Conservation (phyloP, 1,139 yeast genomes). For the Suhomyces guaymorum region DNA sequence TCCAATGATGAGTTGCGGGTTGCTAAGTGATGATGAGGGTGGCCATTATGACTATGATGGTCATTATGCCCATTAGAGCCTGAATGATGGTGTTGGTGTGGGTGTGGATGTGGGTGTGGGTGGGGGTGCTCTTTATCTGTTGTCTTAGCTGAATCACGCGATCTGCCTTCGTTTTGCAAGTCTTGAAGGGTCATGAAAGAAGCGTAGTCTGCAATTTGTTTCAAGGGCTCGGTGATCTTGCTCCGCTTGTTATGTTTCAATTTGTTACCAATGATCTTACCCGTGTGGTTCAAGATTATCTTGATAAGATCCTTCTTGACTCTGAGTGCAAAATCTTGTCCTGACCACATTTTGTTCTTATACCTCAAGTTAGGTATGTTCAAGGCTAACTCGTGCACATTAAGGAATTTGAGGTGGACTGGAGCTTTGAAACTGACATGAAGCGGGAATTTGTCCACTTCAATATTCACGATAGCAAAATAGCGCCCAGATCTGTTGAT, state of each 20-base stretch:
- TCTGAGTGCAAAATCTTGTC: slow-evolving; percentile 65
- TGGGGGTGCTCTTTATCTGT: slow-evolving; percentile 9
- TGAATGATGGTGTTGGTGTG: slow-evolving; percentile 1
- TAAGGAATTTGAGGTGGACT: slow-evolving; percentile 63
- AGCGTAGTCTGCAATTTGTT: slow-evolving; percentile 45
- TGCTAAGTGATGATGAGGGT: slow-evolving; percentile 1
- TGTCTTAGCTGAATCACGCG: slow-evolving; percentile 23
- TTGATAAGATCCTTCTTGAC: slow-evolving; percentile 69
- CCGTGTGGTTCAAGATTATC: slow-evolving; percentile 71
- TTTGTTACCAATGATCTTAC: slow-evolving; percentile 78
- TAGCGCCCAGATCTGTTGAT: slow-evolving; percentile 66
- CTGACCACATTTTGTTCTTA: slow-evolving; percentile 73
- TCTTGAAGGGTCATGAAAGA: slow-evolving; percentile 43
- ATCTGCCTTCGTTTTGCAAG: slow-evolving; percentile 34
- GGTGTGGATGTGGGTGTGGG: slow-evolving; percentile 8
- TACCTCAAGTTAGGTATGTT: slow-evolving; percentile 67
- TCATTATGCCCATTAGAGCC: too few relatives aligned
- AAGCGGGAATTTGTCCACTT: slow-evolving; percentile 53
- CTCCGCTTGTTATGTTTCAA: slow-evolving; percentile 48
- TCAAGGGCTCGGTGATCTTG: slow-evolving; percentile 37
- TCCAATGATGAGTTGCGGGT: too few relatives aligned
- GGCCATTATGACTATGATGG: not conserved
- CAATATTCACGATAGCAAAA: slow-evolving; percentile 61
- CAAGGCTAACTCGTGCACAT: slow-evolving; percentile 68
- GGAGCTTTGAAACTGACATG: slow-evolving; percentile 78